Evolutionary conservation across 495 filamentous ascomycete species (phyloP).

Genomic region (Penicillium tannophilum): DNA sequence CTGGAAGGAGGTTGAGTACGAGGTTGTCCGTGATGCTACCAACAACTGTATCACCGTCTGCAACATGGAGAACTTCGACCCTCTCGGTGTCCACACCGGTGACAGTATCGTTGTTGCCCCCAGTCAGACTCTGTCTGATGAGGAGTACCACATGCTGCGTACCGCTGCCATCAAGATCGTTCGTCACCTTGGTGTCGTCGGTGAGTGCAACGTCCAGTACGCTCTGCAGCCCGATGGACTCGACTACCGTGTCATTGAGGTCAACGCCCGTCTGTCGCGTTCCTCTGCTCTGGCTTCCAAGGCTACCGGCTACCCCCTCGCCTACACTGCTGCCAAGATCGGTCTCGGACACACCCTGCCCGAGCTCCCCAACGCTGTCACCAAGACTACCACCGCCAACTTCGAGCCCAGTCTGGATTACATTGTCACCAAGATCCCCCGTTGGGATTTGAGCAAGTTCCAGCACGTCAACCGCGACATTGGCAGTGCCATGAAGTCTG

Average conservation of each 20-base stretch:
- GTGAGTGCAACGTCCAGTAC: slow-evolving; percentile 98
- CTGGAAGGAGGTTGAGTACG: slow-evolving; percentile 99
- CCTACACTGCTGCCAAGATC: slow-evolving; percentile 97
- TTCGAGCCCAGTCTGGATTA: slow-evolving; percentile 98
- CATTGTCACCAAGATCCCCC: slow-evolving; percentile 96
- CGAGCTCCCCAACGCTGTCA: slow-evolving; percentile 95
- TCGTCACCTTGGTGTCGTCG: slow-evolving; percentile 90
- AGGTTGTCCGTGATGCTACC: slow-evolving; percentile 88
- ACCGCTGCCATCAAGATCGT: slow-evolving; percentile 96
- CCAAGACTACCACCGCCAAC: slow-evolving; percentile 97
- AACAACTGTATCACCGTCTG: slow-evolving; percentile 99
- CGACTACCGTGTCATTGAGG: slow-evolving; percentile 97
- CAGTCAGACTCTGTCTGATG: slow-evolving; percentile 92
- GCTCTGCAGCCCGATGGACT: slow-evolving; percentile 91
- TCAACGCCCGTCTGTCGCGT: slow-evolving; percentile 93
- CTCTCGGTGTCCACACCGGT: slow-evolving; percentile 92
- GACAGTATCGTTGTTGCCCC: slow-evolving; percentile 97
- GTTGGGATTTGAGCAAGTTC: slow-evolving; percentile 98
- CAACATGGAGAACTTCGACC: slow-evolving; percentile 99
- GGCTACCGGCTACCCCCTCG: slow-evolving; percentile 93
- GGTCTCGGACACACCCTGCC: slow-evolving; percentile 92
- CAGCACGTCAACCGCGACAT: slow-evolving; percentile 98
- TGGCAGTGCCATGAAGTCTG: slow-evolving; percentile 96
- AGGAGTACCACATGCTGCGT: slow-evolving; percentile 98
- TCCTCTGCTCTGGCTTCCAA: slow-evolving; percentile 96